Evolutionary conservation across 2,329 filamentous ascomycete genomes (phyloP).

Genomic region (Fusarium redolens): DNA sequence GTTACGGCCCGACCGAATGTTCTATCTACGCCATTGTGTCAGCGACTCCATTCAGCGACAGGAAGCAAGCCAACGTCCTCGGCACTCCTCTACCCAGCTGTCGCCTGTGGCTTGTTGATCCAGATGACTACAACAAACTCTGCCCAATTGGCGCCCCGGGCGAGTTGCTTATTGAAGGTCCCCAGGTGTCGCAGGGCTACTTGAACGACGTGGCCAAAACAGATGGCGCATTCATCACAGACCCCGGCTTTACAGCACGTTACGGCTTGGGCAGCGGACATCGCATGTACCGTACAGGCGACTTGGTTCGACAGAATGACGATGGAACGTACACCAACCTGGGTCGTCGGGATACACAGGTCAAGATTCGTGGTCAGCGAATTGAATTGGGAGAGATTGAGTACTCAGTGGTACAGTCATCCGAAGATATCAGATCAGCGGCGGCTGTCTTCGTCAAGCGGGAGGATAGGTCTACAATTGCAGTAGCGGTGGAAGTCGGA

Average conservation of each 20-base stretch:
- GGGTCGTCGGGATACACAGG: background rate
- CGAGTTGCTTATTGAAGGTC: slow-evolving; percentile 7
- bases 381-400: slow-evolving; percentile 8
- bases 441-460: background rate
- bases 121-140: background rate
- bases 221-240: background rate
- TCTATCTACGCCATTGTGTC: background rate
- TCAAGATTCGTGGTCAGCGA: slow-evolving; percentile 2
- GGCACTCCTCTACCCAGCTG: background rate
- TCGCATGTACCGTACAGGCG: background rate
- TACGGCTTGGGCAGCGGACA: background rate
- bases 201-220: background rate
- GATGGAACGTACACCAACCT: background rate
- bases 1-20: background rate
- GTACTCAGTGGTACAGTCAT: background rate
- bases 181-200: background rate
- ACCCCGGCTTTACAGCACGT: background rate
- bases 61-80: background rate
- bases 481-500: background rate
- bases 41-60: background rate
- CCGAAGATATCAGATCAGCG: background rate
- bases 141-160: background rate
- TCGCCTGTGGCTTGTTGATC: background rate
- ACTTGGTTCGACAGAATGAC: background rate
- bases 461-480: background rate